phyloP scores from a whole-genome alignment of 1,284 basidiomycete genomes.

The Trametes versicolor region DNA sequence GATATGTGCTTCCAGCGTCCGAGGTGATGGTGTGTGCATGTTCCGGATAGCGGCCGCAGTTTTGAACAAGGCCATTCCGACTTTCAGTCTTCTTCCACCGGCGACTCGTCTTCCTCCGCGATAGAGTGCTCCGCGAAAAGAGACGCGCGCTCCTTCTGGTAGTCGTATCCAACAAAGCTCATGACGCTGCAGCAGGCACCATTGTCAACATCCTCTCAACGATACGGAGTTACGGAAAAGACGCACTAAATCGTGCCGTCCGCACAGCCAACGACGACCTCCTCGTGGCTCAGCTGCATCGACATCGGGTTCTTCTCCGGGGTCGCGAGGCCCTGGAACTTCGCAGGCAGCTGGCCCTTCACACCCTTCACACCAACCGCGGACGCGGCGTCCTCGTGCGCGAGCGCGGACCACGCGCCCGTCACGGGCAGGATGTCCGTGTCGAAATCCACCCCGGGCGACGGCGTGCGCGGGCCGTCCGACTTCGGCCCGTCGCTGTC shows the following conservation, averaged over 20 bases:
- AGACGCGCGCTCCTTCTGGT: conserved; percentile 44
- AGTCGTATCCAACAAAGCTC: conserved; percentile 79
- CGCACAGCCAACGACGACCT: conserved; percentile 86
- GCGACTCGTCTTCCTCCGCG: conserved; percentile 26
- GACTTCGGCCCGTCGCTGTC: conserved; percentile 32
- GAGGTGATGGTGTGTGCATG: conserved; percentile 5
- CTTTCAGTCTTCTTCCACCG: conserved; percentile 20
- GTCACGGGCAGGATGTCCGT: conserved; percentile 66
- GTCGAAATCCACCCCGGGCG: conserved; percentile 64
- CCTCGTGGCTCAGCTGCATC: conserved; percentile 87
- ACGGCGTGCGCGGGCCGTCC: conserved; percentile 35
- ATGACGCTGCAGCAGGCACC: conserved; percentile 59
- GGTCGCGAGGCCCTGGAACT: conserved; percentile 77
- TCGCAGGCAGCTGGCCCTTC: conserved; percentile 64
- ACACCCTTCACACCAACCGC: conserved; percentile 62
- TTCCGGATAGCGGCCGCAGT: not conserved
- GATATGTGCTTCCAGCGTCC: not conserved
- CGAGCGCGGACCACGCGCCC: conserved; percentile 77
- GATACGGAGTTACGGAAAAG: conserved; percentile 8
- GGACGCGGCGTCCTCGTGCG: conserved; percentile 47
- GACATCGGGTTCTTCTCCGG: conserved; percentile 91
- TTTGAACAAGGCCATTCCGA: not conserved
- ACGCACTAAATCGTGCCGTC: conserved; percentile 90
- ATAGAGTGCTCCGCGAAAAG: conserved; percentile 23
- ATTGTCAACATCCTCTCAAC: conserved; percentile 20